phyloP scores from a whole-genome alignment of 2,329 filamentous ascomycete genomes.

The Cordyceps cicadae region DNA sequence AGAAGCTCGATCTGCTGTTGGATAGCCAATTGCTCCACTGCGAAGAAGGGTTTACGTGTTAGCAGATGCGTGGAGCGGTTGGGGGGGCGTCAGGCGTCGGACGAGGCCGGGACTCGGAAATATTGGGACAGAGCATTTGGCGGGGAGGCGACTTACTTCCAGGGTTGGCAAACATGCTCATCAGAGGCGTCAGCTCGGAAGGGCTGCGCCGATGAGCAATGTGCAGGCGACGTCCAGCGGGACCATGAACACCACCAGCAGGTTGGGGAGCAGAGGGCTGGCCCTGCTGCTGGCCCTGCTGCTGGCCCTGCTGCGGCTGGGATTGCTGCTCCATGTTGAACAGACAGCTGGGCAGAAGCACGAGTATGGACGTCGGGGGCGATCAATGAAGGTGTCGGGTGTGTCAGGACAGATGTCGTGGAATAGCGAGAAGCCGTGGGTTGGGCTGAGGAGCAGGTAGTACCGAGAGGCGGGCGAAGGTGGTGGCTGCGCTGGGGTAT shows the following conservation, averaged over 20 bases:
- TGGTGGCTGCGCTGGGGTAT: constrained; percentile 1
- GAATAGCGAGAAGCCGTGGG: constrained; percentile 4
- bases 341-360: constrained; percentile 32
- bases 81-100: neutral
- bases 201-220: constrained; percentile 96
- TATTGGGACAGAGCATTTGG: neutral
- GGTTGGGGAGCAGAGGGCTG: constrained; percentile 32
- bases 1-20: constrained; percentile 97
- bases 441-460: constrained; percentile 1
- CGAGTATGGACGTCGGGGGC: constrained; percentile 39
- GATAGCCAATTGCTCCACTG: constrained; percentile 95
- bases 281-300: constrained; percentile 31
- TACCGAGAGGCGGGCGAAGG: neutral
- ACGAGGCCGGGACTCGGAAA: neutral
- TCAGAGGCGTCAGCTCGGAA: constrained; percentile 91
- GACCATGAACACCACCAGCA: constrained; percentile 56
- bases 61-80: constrained; percentile 1
- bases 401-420: constrained; percentile 12
- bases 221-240: constrained; percentile 82
- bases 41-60: constrained; percentile 12
- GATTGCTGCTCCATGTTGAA: constrained; percentile 48
- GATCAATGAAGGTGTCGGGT: constrained; percentile 17
- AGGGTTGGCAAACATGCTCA: constrained; percentile 75
- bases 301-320: constrained; percentile 49
- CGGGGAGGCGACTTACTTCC: constrained; percentile 45